These are phyloP conservation scores for Aspergillus ochraceus DNA, from an alignment of 2,329 filamentous ascomycete genomes.

Conservation along the genomic window DNA sequence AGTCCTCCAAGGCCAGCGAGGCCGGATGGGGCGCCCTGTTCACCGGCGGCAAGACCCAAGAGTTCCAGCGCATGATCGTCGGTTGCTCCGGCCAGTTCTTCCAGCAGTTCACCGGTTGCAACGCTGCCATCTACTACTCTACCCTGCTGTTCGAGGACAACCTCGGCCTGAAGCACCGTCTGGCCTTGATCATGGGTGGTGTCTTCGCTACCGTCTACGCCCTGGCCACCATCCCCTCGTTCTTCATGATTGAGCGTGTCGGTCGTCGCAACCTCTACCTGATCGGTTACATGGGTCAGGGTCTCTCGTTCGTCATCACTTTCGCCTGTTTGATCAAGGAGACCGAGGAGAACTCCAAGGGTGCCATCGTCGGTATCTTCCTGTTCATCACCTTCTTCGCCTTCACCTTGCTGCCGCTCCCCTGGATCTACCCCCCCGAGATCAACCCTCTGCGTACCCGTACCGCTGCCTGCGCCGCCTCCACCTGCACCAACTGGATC, in stretches of 20 bases:
- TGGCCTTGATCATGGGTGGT: slow-evolving; percentile 28
- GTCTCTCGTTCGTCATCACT: slow-evolving; percentile 34
- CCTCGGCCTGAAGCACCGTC: slow-evolving; percentile 22
- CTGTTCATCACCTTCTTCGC: slow-evolving; percentile 68
- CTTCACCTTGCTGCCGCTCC: slow-evolving; percentile 62
- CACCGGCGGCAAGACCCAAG: slow-evolving; percentile 32
- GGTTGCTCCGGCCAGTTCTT: slow-evolving; percentile 37
- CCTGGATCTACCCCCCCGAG: slow-evolving; percentile 54
- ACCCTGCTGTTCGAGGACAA: slow-evolving; percentile 46
- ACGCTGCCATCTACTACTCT: slow-evolving; percentile 47
- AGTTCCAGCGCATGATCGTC: slow-evolving; percentile 31
- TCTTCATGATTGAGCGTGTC: slow-evolving; percentile 36
- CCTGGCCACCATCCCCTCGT: slow-evolving; percentile 27
- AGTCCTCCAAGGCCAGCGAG: slow-evolving; percentile 32
- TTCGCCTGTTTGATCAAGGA: slow-evolving; percentile 33
- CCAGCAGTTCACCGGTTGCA: slow-evolving; percentile 49
- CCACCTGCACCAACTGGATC: slow-evolving; percentile 54
- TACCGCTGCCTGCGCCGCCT: slow-evolving; percentile 52
- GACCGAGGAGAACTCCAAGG: slow-evolving; percentile 27
- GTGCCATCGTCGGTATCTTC: slow-evolving; percentile 60
- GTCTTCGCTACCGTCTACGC: slow-evolving; percentile 30
- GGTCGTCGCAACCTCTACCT: slow-evolving; percentile 41
- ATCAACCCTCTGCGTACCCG: slow-evolving; percentile 55
- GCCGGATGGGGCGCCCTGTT: slow-evolving; percentile 27
- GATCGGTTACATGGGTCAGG: slow-evolving; percentile 34